Evolutionary conservation across 805 yeast species (phyloP).

Genomic region (Candida fluviatilis): DNA sequence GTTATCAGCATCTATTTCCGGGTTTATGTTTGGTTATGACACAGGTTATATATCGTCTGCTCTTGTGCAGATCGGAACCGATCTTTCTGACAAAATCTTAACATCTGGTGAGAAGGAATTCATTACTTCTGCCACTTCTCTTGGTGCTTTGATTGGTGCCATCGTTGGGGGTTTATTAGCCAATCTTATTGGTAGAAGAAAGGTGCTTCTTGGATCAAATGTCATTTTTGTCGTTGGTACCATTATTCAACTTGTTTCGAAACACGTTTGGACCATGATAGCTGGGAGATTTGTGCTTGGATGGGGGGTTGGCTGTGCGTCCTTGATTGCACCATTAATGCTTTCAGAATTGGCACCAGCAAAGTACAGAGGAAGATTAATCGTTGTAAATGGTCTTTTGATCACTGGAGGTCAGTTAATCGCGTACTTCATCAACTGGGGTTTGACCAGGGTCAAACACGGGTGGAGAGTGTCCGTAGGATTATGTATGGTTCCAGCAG

Average conservation of each 20-base stretch:
- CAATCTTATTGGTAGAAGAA: conserved; percentile 80
- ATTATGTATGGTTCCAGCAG: conserved; percentile 83
- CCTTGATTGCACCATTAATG: conserved; percentile 90
- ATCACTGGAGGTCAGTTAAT: conserved; percentile 94
- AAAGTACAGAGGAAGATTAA: conserved; percentile 84
- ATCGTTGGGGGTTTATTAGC: conserved; percentile 77
- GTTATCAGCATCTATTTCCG: conserved; percentile 80
- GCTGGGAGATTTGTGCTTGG: conserved; percentile 92
- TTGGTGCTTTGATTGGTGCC: conserved; percentile 86
- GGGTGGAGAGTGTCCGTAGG: conserved; percentile 97
- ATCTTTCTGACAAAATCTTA: conserved; percentile 53
- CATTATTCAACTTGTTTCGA: conserved; percentile 75
- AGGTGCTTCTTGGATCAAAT: conserved; percentile 79
- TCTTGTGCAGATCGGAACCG: conserved; percentile 77
- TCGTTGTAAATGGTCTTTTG: conserved; percentile 82
- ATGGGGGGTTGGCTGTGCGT: conserved; percentile 93
- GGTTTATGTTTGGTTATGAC: conserved; percentile 96
- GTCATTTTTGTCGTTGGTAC: conserved; percentile 82
- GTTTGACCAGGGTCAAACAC: conserved; percentile 61
- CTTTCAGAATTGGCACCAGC: conserved; percentile 92
- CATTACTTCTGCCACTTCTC: conserved; percentile 90
- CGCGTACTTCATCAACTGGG: conserved; percentile 93
- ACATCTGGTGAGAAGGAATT: conserved; percentile 80
- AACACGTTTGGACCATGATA: conserved; percentile 85
- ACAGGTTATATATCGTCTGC: conserved; percentile 97